A percentile compares a stretch with the other conserved stretches of the same genome.
Evolutionary conservation across 2,329 filamentous ascomycete species (phyloP).

Genomic region (Fusarium brevicatenulatum): DNA sequence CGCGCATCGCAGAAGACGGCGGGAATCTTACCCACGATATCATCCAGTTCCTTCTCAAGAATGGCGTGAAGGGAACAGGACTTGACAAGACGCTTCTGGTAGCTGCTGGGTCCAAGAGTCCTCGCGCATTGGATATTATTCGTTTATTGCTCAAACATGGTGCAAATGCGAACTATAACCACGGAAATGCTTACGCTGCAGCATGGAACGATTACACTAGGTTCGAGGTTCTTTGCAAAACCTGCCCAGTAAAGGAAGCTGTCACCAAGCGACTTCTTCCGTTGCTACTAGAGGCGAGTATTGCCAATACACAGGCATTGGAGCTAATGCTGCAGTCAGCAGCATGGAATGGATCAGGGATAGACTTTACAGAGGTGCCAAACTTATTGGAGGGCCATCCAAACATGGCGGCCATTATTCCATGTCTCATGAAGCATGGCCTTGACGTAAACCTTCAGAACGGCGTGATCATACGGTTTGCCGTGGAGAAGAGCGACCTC

Average conservation of each 20-base stretch:
- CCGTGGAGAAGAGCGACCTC: not conserved
- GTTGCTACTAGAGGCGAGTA: not conserved
- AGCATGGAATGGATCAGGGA: not conserved
- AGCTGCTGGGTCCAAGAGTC: not conserved
- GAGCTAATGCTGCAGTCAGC: not conserved
- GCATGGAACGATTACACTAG: not conserved
- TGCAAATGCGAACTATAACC: not conserved
- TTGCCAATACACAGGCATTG: not conserved
- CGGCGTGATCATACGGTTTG: not conserved
- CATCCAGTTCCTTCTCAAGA: not conserved
- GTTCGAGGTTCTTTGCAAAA: not conserved
- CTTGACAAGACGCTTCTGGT: not conserved
- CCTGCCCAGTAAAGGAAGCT: not conserved
- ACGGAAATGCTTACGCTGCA: not conserved
- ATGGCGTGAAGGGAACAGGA: not conserved
- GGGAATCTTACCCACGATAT: not conserved
- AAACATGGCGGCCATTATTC: not conserved
- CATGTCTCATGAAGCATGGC: not conserved
- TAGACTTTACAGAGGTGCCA: not conserved
- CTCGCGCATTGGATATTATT: not conserved
- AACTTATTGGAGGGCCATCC: not conserved
- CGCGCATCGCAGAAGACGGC: not conserved
- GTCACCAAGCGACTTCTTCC: not conserved
- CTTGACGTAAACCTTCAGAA: not conserved
- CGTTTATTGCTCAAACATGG: not conserved